Percentiles rank a stretch among this genome's conserved stretches.
phyloP scores from a whole-genome alignment of 495 filamentous ascomycete species.

The Aspergillus wentii region DNA sequence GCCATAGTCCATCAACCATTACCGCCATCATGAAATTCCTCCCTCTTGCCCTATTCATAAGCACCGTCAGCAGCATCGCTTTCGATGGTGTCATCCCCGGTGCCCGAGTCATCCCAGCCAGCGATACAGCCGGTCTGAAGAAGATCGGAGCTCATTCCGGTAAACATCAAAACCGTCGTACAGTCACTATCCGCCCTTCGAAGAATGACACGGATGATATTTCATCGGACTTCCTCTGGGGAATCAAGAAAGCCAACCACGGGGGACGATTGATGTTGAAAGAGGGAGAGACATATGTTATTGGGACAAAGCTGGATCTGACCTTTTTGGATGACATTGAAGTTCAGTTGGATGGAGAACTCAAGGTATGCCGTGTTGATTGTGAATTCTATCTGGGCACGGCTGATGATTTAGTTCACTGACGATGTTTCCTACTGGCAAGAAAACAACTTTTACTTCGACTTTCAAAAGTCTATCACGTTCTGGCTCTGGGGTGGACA shows the following conservation, averaged over 20 bases:
- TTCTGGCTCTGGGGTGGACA: conserved; percentile 58
- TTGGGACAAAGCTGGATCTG: conserved; percentile 52
- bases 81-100: conserved; percentile 18
- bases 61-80: conserved; percentile 11
- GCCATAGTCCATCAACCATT: too few relatives aligned
- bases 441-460: conserved; percentile 48
- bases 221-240: conserved; percentile 46
- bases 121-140: conserved; percentile 15
- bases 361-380: conserved; percentile 26
- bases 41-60: conserved; percentile 18
- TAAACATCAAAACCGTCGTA: conserved; percentile 34
- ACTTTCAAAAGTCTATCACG: conserved; percentile 56
- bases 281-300: conserved; percentile 47
- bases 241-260: conserved; percentile 47
- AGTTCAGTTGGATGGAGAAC: conserved; percentile 51
- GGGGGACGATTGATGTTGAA: conserved; percentile 48
- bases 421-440: conserved; percentile 57
- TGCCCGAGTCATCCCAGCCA: conserved; percentile 21
- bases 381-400: not conserved
- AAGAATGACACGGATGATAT: conserved; percentile 49
- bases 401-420: conserved; percentile 40
- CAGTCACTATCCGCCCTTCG: conserved; percentile 46
- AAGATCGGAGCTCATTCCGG: conserved; percentile 23
- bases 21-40: conserved; percentile 25
- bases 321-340: conserved; percentile 53